A percentile compares a stretch with the other conserved stretches of the same genome.
Evolutionary conservation across 1,284 basidiomycete genomes (phyloP).

Genomic region (Malassezia yamatoensis): DNA sequence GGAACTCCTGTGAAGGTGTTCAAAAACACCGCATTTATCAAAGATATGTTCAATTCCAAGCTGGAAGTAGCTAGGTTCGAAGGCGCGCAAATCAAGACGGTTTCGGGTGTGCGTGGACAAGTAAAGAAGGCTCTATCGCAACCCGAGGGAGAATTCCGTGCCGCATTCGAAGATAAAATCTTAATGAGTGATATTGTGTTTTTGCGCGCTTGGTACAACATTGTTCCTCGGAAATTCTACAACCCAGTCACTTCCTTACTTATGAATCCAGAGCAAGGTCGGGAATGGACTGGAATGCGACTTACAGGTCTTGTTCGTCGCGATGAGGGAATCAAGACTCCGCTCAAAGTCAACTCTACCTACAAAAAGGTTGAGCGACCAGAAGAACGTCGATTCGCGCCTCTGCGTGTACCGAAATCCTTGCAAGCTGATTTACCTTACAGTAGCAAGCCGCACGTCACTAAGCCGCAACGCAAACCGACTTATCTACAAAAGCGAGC

Average conservation of each 20-base stretch:
- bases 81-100: conserved; percentile 86
- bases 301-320: conserved; percentile 83
- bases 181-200: conserved; percentile 93
- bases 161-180: conserved; percentile 96
- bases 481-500: conserved; percentile 56
- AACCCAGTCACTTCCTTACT: conserved; percentile 90
- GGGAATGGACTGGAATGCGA: conserved; percentile 64
- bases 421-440: conserved; percentile 81
- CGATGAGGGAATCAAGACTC: conserved; percentile 73
- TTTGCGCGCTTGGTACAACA: conserved; percentile 89
- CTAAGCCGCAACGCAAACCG: conserved; percentile 61
- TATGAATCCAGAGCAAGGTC: conserved; percentile 54
- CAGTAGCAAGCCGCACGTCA: conserved; percentile 78
- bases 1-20: conserved; percentile 91
- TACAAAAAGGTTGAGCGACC: conserved; percentile 67
- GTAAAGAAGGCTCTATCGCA: conserved; percentile 89
- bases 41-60: conserved; percentile 88
- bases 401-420: conserved; percentile 75
- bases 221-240: conserved; percentile 89
- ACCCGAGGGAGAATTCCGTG: conserved; percentile 87
- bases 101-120: conserved; percentile 89
- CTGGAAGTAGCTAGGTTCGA: conserved; percentile 97
- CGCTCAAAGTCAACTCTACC: conserved; percentile 65
- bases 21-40: conserved; percentile 98
- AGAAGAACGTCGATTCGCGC: conserved; percentile 67